Conservation (phyloP, 1,139 yeast species). For the Arxiozyma telluris region DNA sequence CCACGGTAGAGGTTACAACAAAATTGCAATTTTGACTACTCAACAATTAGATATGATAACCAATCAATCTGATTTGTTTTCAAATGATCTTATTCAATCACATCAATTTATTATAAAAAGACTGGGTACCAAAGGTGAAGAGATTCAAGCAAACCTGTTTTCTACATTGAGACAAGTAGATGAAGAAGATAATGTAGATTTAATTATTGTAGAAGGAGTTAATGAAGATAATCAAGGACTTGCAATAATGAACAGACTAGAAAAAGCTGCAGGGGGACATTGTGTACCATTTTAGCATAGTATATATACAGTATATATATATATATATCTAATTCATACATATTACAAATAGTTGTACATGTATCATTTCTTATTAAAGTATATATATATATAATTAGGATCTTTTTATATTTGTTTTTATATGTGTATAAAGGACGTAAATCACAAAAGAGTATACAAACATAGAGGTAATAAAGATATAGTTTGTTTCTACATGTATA, state of each 20-base stretch:
- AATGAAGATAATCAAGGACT: conserved; percentile 68
- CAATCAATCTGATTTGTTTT: conserved; percentile 6
- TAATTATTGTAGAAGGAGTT: conserved; percentile 66
- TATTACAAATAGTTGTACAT: background rate
- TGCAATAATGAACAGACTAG: conserved; percentile 86
- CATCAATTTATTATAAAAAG: conserved; percentile 35
- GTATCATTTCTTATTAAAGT: background rate
- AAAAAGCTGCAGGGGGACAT: conserved; percentile 69
- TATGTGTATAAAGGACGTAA: background rate
- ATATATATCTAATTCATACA: too few relatives aligned
- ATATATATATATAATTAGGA: background rate
- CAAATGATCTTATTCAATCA: conserved; percentile 4
- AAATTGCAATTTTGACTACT: conserved; percentile 30
- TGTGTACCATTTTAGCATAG: conserved; percentile 3
- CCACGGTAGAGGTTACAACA: conserved; percentile 13
- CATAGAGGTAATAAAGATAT: background rate
- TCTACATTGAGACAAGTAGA: conserved; percentile 65
- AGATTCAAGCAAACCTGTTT: conserved; percentile 69
- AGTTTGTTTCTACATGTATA: too few relatives aligned
- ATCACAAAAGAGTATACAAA: background rate
- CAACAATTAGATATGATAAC: conserved; percentile 9
- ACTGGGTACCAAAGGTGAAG: conserved; percentile 51
- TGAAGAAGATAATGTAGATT: conserved; percentile 45
- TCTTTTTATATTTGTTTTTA: too few relatives aligned
- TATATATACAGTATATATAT: too few relatives aligned